Base-by-base conservation (phyloP, 2,329 filamentous ascomycete species). In the Penicillium digitatum region DNA sequence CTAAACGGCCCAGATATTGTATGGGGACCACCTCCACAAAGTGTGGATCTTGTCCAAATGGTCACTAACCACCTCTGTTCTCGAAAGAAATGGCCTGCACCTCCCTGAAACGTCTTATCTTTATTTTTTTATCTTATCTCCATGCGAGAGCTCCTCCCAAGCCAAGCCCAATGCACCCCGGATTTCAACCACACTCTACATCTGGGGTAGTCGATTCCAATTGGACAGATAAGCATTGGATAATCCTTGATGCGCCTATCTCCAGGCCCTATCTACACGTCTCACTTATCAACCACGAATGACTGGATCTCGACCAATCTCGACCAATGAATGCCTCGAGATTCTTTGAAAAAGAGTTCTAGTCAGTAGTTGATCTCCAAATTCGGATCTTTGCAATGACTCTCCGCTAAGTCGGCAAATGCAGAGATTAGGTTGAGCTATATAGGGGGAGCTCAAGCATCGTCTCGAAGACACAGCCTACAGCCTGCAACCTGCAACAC, bases 301-400 rank as follows among this genome's bases (percentile, higher is more conserved):
- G 34, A 52, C 50, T 27, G 4, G 26, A 45, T 39, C 34, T 38
- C 14, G 29, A 54, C 42, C 6, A 35, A 44, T 47, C 34, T 34
- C 31, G 27, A 52, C 57, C 48, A 57, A 61, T 59, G 52, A 61
- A 59, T 59, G 54, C 53, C 39, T 56, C 53, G 39, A 35, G 38
- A 52, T 53, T 45, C 31, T 45, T 57, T 46, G 24, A 43, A 55
- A 46, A 31, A 18, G 12, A 32, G 20, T 9, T 22, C 29, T 37
- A 27, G 29, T 54, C 37, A 58, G 54, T 55, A 55, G 56, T 52
- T 51, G 40, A 50, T 31, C 22, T 27, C 32, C 32, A 16, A 34
- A 7, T 6, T 34, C 32, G 32, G 32, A 34, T 34, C 16, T 34
- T 34, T 16, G 38, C 24, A 27, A 48, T 54, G 42, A 34, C 29